A percentile compares a stretch with the other conserved stretches of the same genome.
Conservation (phyloP, 2,329 filamentous ascomycete species). For the Epichloe brachyelytri region DNA sequence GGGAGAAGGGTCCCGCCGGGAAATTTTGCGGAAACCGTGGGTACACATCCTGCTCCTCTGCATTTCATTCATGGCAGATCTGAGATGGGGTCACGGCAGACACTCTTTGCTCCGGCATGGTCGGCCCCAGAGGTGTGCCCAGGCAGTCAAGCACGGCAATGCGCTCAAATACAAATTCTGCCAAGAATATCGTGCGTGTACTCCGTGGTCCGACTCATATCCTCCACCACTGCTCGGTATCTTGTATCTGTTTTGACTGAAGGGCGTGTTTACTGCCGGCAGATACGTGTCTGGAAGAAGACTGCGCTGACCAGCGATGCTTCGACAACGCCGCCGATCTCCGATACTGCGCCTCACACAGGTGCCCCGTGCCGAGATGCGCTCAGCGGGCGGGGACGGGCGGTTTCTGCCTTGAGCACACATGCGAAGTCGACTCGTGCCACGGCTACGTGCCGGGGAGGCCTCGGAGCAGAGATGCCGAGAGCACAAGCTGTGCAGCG, state of each 20-base stretch:
- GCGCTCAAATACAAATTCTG: neutral
- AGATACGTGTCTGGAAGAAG: neutral
- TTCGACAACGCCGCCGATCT: neutral
- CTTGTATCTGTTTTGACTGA: too few relatives aligned
- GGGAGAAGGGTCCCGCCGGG: neutral
- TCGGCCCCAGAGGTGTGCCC: neutral
- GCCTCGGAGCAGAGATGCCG: neutral
- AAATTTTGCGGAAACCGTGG: slow-evolving; percentile 1
- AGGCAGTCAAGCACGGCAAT: neutral
- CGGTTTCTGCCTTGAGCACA: neutral
- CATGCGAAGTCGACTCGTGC: neutral
- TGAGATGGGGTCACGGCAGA: neutral
- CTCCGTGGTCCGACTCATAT: neutral
- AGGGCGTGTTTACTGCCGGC: neutral
- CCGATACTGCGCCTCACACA: neutral
- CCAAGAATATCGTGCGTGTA: neutral
- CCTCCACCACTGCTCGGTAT: too few relatives aligned
- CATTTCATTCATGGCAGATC: neutral
- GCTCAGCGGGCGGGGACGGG: neutral
- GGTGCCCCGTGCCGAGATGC: neutral
- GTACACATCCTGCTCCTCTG: neutral
- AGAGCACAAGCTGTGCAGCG: neutral
- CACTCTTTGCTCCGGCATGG: neutral
- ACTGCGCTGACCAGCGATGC: neutral
- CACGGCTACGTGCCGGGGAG: neutral